These are phyloP conservation scores for Ilex paraguariensis DNA, from an alignment of 305 asterid genomes.

Conservation along the genomic window DNA sequence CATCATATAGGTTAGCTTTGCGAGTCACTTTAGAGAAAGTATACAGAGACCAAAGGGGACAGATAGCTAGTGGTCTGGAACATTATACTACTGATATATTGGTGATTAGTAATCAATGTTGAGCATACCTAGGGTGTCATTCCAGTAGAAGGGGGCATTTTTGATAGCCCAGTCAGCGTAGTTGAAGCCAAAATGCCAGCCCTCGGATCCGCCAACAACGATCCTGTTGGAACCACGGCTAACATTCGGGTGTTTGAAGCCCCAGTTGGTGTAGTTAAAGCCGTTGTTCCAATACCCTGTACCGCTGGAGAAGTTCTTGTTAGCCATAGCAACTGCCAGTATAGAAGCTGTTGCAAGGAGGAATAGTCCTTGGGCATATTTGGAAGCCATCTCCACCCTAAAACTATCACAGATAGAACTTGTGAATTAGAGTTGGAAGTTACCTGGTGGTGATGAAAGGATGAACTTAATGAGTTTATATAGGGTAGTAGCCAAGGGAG, in stretches of 20 bases:
- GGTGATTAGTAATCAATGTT: no score
- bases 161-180: constrained; percentile 60
- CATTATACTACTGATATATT: no score
- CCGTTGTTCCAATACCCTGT: constrained; percentile 32
- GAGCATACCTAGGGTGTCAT: constrained; percentile 50
- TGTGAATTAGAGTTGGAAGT: no score
- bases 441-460: no score
- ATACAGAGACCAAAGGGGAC: neutral
- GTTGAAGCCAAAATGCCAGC: constrained; percentile 65
- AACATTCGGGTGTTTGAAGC: constrained; percentile 23
- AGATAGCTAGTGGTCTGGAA: neutral
- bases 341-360: constrained; percentile 5
- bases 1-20: no score
- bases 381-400: neutral
- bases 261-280: constrained; percentile 14
- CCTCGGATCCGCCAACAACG: constrained; percentile 47
- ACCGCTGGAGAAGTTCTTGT: constrained; percentile 28
- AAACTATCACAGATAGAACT: no score
- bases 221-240: constrained; percentile 28
- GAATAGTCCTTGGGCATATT: neutral
- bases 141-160: constrained; percentile 50
- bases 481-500: no score
- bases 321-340: constrained; percentile 21
- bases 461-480: no score
- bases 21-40: neutral